A percentile compares a stretch with the other conserved stretches of the same genome.
phyloP scores from a whole-genome alignment of 345 rosid genomes.

The Isatis tinctoria region DNA sequence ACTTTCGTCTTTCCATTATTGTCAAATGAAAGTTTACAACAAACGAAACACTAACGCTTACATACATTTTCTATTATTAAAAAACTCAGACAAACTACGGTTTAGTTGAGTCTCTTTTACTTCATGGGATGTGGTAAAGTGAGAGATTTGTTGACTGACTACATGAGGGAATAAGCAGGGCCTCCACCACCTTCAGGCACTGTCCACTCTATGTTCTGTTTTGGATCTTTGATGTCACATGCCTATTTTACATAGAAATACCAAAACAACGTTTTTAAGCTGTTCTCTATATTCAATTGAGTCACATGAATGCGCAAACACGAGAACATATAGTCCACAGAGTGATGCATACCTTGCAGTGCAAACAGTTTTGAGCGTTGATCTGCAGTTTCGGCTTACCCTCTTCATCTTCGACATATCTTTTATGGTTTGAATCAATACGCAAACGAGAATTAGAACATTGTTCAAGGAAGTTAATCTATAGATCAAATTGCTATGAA shows the following conservation, averaged over 20 bases:
- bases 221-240: slow-evolving; percentile 90
- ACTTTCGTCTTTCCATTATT: background rate
- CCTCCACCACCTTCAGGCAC: slow-evolving; percentile 99
- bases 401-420: slow-evolving; percentile 72
- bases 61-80: background rate
- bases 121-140: background rate
- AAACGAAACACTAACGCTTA: background rate
- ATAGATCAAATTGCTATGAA: background rate
- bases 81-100: background rate
- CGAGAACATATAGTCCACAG: background rate
- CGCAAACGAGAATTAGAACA: slow-evolving; percentile 8
- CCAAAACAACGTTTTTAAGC: background rate
- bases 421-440: slow-evolving; percentile 24
- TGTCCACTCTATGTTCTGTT: slow-evolving; percentile 92
- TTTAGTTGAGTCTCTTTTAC: slow-evolving; percentile 1
- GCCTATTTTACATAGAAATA: slow-evolving; percentile 30
- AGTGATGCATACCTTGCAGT: slow-evolving; percentile 70
- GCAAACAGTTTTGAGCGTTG: slow-evolving; percentile 91
- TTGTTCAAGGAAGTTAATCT: background rate
- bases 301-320: background rate
- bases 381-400: slow-evolving; percentile 73
- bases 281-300: background rate
- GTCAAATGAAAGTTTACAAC: background rate
- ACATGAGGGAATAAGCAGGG: slow-evolving; percentile 83
- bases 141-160: background rate